A percentile compares a stretch with the other conserved stretches of the same genome.
Evolutionary conservation across 495 filamentous ascomycete genomes (phyloP).

Genomic region (Penicilliopsis zonata): DNA sequence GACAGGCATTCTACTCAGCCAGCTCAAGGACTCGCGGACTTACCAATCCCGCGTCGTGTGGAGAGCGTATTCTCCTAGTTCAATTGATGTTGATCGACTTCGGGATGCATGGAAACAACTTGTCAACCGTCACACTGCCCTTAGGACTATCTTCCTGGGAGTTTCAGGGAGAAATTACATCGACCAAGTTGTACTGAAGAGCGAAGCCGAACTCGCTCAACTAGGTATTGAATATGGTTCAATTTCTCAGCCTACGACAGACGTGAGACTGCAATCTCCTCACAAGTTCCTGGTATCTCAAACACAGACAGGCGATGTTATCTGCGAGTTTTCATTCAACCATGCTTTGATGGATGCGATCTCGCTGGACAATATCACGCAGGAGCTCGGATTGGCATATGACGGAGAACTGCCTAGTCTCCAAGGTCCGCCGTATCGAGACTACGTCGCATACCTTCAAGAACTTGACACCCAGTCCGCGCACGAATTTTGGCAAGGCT

Average conservation of each 20-base stretch:
- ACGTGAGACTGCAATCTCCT: too few species aligned
- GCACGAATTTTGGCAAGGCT: conserved; percentile 28
- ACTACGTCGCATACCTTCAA: conserved; percentile 28
- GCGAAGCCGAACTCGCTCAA: too few species aligned
- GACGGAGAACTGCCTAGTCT: not conserved
- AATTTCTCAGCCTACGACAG: too few species aligned
- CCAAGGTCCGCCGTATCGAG: conserved; percentile 8
- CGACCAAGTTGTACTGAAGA: conserved; percentile 1
- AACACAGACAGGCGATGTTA: conserved; percentile 8
- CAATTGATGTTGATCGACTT: not conserved
- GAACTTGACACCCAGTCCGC: conserved; percentile 12
- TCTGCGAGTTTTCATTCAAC: conserved; percentile 30
- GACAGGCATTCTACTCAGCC: conserved; percentile 29
- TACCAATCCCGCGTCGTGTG: conserved; percentile 14
- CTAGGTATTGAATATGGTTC: too few species aligned
- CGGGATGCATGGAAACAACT: conserved; percentile 1
- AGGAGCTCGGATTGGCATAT: conserved; percentile 7
- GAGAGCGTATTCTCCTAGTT: too few species aligned
- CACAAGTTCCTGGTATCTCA: conserved; percentile 23
- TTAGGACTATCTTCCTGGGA: conserved; percentile 3
- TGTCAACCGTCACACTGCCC: conserved; percentile 1
- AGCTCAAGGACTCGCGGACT: conserved; percentile 18
- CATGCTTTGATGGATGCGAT: conserved; percentile 23
- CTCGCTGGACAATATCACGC: conserved; percentile 7
- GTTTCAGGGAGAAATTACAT: not conserved